Evolutionary conservation across 192 early-diverging fungal genomes (phyloP).

Genomic region (Coemansia sp.): DNA sequence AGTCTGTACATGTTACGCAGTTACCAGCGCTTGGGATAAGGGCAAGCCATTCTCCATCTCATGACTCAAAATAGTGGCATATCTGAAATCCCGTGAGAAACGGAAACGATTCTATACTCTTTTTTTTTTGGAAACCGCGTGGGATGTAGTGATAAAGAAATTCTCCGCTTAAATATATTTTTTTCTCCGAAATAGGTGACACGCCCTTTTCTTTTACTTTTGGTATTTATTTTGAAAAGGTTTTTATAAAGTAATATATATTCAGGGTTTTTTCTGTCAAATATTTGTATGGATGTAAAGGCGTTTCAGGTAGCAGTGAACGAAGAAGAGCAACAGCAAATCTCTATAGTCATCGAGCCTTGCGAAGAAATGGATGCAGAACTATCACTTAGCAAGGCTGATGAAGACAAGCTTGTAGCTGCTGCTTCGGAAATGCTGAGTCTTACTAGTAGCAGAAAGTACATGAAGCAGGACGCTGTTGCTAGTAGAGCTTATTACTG

Average conservation of each 20-base stretch:
- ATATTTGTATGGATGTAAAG: not conserved
- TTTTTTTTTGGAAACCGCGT: not conserved
- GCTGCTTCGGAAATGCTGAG: not conserved
- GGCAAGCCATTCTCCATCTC: not conserved
- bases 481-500: not conserved
- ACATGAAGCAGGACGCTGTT: not conserved
- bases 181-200: not conserved
- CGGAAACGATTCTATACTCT: not conserved
- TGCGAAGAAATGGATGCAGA: not conserved
- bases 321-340: not conserved
- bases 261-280: not conserved
- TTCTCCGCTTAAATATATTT: not conserved
- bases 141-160: not conserved
- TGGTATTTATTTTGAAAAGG: not conserved
- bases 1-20: not conserved
- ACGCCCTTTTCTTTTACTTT: not conserved
- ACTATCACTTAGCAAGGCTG: not conserved
- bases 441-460: not conserved
- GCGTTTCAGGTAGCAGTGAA: not conserved
- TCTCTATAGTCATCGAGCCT: not conserved
- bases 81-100: not conserved
- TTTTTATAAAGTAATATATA: too few species aligned
- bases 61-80: not conserved
- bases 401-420: not conserved
- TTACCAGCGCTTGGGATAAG: not conserved